A percentile compares a stretch with the other conserved stretches of the same genome.
Conservation (phyloP, 306 rosid species). For the Acacia melanoxylon region DNA sequence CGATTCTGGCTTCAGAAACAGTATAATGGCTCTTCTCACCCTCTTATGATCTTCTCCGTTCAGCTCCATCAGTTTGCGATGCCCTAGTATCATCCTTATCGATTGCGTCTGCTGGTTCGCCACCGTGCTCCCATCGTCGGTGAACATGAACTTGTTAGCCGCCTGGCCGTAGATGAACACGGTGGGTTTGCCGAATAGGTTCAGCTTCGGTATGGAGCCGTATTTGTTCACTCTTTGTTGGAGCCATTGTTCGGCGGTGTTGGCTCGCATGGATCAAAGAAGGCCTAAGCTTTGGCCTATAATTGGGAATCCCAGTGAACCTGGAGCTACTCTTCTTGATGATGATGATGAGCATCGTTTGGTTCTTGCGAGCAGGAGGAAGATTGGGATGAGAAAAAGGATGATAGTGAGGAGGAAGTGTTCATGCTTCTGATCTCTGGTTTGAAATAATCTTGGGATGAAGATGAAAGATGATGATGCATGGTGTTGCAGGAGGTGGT, state of each 20-base stretch:
- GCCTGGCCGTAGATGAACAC: conserved; percentile 68
- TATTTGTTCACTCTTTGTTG: conserved; percentile 52
- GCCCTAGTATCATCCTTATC: conserved; percentile 51
- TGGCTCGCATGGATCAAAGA: conserved; percentile 50
- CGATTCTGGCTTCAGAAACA: conserved; percentile 79
- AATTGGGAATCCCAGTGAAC: conserved; percentile 42
- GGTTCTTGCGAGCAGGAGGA: conserved; percentile 32
- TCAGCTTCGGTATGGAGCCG: conserved; percentile 75
- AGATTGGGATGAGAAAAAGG: conserved; percentile 34
- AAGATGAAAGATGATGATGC: background rate
- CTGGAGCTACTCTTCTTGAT: conserved; percentile 31
- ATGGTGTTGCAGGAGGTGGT: background rate
- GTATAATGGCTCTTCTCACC: conserved; percentile 58
- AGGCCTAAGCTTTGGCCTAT: conserved; percentile 54
- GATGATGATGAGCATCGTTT: conserved; percentile 25
- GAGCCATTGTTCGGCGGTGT: conserved; percentile 57
- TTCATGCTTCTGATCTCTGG: background rate
- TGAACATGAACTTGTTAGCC: conserved; percentile 68
- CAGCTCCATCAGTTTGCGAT: conserved; percentile 45
- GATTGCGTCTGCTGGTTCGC: conserved; percentile 55
- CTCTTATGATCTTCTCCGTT: conserved; percentile 63
- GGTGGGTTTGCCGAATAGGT: conserved; percentile 72
- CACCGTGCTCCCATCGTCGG: conserved; percentile 9
- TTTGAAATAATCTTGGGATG: background rate
- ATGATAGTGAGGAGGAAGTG: background rate